These are phyloP conservation scores for Teunomyces panamensis DNA, from an alignment of 805 yeast species.

Conservation along the genomic window DNA sequence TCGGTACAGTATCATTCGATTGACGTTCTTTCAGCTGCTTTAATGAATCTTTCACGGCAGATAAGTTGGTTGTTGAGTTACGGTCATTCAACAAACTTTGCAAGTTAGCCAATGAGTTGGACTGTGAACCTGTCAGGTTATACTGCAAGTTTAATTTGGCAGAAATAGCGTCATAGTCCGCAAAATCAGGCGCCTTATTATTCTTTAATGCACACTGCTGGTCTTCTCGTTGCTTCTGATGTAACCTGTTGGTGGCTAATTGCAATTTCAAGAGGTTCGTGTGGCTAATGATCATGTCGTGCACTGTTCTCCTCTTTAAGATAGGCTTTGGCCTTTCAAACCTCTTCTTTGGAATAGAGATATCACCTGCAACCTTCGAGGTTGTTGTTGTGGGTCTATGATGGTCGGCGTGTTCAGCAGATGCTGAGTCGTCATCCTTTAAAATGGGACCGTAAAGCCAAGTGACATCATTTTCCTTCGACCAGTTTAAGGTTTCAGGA, in stretches of 20 bases:
- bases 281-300: conserved; percentile 73
- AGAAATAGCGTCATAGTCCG: conserved; percentile 43
- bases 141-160: conserved; percentile 43
- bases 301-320: conserved; percentile 79
- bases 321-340: conserved; percentile 64
- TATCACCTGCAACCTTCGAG: conserved; percentile 45
- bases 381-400: conserved; percentile 29
- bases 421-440: conserved; percentile 35
- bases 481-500: conserved; percentile 86
- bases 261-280: conserved; percentile 44
- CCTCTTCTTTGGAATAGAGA: conserved; percentile 34
- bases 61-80: conserved; percentile 1
- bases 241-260: conserved; percentile 36
- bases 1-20: background rate
- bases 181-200: conserved; percentile 36
- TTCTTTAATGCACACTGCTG: conserved; percentile 11
- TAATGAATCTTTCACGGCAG: background rate
- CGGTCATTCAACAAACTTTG: conserved; percentile 10
- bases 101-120: conserved; percentile 14
- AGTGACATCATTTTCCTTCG: conserved; percentile 93
- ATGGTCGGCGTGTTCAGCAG: conserved; percentile 9
- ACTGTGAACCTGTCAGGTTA: conserved; percentile 9
- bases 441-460: conserved; percentile 95
- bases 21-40: background rate
- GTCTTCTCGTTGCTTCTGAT: conserved; percentile 30